Conservation (phyloP, 352 stramenopile species). For the Plasmopara halstedii region DNA sequence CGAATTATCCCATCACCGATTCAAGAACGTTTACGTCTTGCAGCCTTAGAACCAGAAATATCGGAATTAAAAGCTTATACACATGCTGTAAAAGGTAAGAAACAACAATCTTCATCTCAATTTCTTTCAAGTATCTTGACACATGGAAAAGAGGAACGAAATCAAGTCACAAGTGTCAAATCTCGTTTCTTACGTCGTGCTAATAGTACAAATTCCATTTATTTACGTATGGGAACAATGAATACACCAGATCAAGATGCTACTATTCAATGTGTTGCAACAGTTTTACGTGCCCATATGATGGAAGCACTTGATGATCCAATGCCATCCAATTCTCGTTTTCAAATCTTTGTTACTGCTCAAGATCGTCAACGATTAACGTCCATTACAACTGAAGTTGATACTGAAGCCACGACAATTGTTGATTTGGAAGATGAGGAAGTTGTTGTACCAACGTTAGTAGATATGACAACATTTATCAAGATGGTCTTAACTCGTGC, state of each 20-base stretch:
- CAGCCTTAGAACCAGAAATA: constrained; percentile 28
- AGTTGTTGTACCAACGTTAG: constrained; percentile 72
- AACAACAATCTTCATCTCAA: too few relatives aligned
- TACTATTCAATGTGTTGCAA: constrained; percentile 94
- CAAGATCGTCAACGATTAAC: constrained; percentile 31
- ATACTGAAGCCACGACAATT: constrained; percentile 18
- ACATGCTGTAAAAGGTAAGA: constrained; percentile 20
- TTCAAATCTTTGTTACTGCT: constrained; percentile 63
- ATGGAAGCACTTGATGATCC: constrained; percentile 71
- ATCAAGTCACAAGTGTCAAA: not conserved
- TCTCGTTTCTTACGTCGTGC: constrained; percentile 70
- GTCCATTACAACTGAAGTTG: constrained; percentile 21
- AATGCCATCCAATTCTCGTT: constrained; percentile 41
- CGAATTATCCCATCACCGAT: constrained; percentile 50
- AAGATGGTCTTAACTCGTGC: constrained; percentile 87
- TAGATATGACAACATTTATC: constrained; percentile 90
- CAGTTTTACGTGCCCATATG: constrained; percentile 94
- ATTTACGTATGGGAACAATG: constrained; percentile 90
- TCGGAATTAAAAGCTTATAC: constrained; percentile 58
- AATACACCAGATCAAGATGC: constrained; percentile 93
- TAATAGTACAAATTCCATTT: constrained; percentile 94
- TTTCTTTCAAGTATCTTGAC: too few relatives aligned
- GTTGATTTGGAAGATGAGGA: constrained; percentile 23
- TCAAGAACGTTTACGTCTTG: constrained; percentile 57
- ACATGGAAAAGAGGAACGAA: not conserved